Evolutionary conservation across 495 filamentous ascomycete species (phyloP).

Genomic region (Extremus antarcticus): DNA sequence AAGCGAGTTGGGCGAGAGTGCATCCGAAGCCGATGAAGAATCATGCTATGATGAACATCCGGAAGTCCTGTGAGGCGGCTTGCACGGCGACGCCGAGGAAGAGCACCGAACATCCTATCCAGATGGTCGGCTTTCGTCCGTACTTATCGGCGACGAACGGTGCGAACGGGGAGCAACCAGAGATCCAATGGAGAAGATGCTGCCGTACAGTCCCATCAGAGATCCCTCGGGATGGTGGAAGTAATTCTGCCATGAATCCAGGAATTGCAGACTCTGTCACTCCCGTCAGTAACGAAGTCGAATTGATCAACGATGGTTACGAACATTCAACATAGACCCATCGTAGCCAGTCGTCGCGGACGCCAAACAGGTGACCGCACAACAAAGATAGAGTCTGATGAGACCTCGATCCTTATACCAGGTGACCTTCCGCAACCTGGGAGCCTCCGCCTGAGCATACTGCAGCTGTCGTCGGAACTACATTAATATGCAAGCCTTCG

Average conservation of each 20-base stretch:
- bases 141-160: conserved; percentile 3
- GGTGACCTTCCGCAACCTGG: conserved; percentile 29
- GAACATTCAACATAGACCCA: conserved; percentile 22
- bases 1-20: conserved; percentile 28
- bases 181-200: neutral
- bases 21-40: conserved; percentile 53
- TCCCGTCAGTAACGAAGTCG: neutral
- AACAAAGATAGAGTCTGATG: conserved; percentile 46
- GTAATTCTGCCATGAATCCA: conserved; percentile 18
- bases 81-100: conserved; percentile 23
- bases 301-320: conserved; percentile 5
- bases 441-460: conserved; percentile 1
- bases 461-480: neutral
- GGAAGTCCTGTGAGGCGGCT: conserved; percentile 25
- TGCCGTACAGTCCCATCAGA: conserved; percentile 14
- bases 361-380: conserved; percentile 46
- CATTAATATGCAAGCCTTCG: neutral
- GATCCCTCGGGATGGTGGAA: conserved; percentile 24
- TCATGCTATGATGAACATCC: conserved; percentile 44
- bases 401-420: conserved; percentile 51
- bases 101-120: conserved; percentile 8
- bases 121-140: conserved; percentile 7
- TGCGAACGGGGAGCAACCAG: neutral
- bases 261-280: conserved; percentile 23
- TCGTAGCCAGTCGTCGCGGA: conserved; percentile 60